Percentiles rank a stretch among this genome's conserved stretches.
Conservation (phyloP, 495 filamentous ascomycete species). For the Penicillium chermesinum region DNA sequence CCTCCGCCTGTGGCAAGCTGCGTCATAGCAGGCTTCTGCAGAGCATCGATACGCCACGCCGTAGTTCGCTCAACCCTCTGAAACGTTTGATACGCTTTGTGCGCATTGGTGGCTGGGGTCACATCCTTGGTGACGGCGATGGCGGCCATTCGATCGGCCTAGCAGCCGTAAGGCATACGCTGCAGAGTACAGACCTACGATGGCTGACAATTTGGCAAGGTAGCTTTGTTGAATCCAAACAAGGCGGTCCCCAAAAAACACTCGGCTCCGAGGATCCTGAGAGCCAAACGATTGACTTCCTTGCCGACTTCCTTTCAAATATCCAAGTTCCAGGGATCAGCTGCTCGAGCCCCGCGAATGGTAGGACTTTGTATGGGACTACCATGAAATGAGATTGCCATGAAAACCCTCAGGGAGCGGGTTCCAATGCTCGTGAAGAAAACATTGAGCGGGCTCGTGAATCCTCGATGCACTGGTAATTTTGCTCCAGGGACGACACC, state of each 20-base stretch:
- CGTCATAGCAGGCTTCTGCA: conserved; percentile 54
- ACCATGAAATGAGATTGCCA: conserved; percentile 8
- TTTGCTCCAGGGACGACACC: conserved; percentile 9
- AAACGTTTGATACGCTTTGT: conserved; percentile 71
- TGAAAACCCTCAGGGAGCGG: conserved; percentile 15
- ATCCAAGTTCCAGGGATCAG: conserved; percentile 11
- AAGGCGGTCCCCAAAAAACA: too few relatives aligned
- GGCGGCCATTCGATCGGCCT: conserved; percentile 33
- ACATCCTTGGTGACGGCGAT: conserved; percentile 35
- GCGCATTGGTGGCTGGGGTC: conserved; percentile 35
- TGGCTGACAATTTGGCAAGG: conserved; percentile 6
- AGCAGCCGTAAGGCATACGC: conserved; percentile 23
- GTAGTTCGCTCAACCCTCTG: conserved; percentile 85
- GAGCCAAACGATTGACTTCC: conserved; percentile 12
- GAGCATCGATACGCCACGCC: conserved; percentile 70
- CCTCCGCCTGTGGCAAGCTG: conserved; percentile 58
- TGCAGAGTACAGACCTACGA: conserved; percentile 18
- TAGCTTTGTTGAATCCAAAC: too few relatives aligned
- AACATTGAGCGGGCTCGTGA: conserved; percentile 16
- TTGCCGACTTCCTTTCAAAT: conserved; percentile 17
- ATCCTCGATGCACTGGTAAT: conserved; percentile 14
- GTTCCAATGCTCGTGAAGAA: conserved; percentile 14
- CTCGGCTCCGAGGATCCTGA: conserved; percentile 4
- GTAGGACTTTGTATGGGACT: conserved; percentile 18
- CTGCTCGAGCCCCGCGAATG: conserved; percentile 19